Conservation (phyloP, 163 green algal genomes). For the Smithsoniella earleae region DNA sequence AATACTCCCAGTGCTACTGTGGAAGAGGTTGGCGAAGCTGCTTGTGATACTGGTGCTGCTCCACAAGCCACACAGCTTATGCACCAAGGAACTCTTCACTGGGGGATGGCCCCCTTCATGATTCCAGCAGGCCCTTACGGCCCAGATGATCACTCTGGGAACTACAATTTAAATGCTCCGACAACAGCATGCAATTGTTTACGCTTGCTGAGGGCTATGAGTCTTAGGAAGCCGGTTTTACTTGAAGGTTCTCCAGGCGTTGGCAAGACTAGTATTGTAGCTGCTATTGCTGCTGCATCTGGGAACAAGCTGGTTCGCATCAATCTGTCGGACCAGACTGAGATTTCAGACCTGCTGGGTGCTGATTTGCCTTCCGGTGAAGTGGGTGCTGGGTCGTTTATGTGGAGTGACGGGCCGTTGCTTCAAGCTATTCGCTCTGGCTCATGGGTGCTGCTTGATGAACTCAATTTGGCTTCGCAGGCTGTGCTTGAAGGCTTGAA, state of each 20-base stretch:
- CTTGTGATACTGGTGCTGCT: no score
- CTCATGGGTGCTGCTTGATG: constrained; percentile 93
- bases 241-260: constrained; percentile 92
- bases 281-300: constrained; percentile 54
- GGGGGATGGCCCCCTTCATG: constrained; percentile 54
- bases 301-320: constrained; percentile 73
- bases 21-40: no score
- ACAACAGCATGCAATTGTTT: constrained; percentile 81
- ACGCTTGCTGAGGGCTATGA: constrained; percentile 78
- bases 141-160: neutral
- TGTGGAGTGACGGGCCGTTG: constrained; percentile 76
- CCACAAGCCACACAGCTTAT: no score
- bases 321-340: constrained; percentile 94
- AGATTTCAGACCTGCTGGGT: constrained; percentile 98
- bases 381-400: constrained; percentile 71
- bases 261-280: constrained; percentile 89
- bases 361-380: constrained; percentile 79
- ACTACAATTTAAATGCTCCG: constrained; percentile 75
- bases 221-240: constrained; percentile 78
- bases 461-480: constrained; percentile 96
- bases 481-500: constrained; percentile 94
- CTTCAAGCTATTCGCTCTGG: constrained; percentile 66
- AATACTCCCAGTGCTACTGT: no score
- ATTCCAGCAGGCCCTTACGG: constrained; percentile 32
- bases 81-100: no score